Evolutionary conservation across 116 monocot genomes (phyloP).

Genomic region (Papilionanthe hybrid): DNA sequence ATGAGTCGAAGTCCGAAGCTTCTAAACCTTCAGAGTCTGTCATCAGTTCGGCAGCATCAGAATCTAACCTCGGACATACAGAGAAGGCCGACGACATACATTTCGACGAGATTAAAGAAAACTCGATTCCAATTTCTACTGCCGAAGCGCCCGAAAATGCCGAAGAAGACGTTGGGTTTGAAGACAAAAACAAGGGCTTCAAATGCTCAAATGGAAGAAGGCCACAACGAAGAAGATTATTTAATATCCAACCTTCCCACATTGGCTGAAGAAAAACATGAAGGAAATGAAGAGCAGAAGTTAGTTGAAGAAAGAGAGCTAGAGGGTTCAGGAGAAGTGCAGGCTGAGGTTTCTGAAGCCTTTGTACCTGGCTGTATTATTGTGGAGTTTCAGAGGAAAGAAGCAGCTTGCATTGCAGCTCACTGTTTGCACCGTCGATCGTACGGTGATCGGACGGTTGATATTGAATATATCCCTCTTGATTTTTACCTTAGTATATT

Average conservation of each 20-base stretch:
- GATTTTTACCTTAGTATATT: slow-evolving; percentile 50
- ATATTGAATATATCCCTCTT: slow-evolving; percentile 35
- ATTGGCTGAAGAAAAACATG: slow-evolving; percentile 1
- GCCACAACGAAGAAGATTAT: background rate
- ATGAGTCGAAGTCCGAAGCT: background rate
- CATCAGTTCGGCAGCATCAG: background rate
- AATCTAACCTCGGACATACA: slow-evolving; percentile 10
- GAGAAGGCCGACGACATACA: slow-evolving; percentile 9
- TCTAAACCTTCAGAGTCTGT: slow-evolving; percentile 14
- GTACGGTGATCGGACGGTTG: slow-evolving; percentile 43
- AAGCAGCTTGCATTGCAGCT: slow-evolving; percentile 64
- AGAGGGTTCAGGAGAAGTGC: background rate
- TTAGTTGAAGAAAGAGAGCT: background rate
- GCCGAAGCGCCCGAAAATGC: slow-evolving; percentile 11
- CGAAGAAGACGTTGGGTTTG: background rate
- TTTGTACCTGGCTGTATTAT: slow-evolving; percentile 63
- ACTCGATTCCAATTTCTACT: background rate
- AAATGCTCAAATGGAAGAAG: slow-evolving; percentile 9
- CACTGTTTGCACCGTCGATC: slow-evolving; percentile 66
- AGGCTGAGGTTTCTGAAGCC: background rate
- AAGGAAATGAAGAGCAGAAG: slow-evolving; percentile 4
- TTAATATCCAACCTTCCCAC: slow-evolving; percentile 9
- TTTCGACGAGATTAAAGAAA: background rate
- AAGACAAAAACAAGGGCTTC: too few relatives aligned
- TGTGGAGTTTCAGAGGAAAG: slow-evolving; percentile 78